Base-by-base conservation (phyloP, 1,139 yeast genomes). In the Meyerozyma athensensis region DNA sequence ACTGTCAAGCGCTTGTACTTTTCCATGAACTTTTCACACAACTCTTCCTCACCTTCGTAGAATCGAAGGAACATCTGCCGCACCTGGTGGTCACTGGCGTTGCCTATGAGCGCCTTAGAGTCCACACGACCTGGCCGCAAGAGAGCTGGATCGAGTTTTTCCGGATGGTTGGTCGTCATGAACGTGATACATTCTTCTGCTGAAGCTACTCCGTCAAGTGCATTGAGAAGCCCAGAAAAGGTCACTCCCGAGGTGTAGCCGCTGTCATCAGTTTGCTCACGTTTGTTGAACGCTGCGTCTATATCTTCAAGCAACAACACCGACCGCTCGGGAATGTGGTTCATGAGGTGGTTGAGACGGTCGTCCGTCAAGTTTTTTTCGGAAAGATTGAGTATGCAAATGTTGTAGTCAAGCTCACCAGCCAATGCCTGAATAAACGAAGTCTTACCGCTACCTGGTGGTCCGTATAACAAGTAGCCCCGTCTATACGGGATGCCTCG, bases 161-260 rank as follows among this genome's bases (percentile, higher is more conserved):
- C 97, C 0, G 97, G 97, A 54, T 92, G 98, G 59, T 92, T 92
- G 17, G 98, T 90, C 12, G 99, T 92, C 98, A 92, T 92, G 60
- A 92, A 92, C 0, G 97, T 92, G 30, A 92, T 74, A 36, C 96
- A 84, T 54, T 92, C 98, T 54, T 92, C 98, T 1, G 97, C 96
- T 33, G 96, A 86, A 2, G 97, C 95, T n/a, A 92, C 98, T 36
- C 98, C 99, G 58, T 92, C 99, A 35, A 92, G 69, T 0, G 98
- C 96, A 57, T 92, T 92, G 44, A 92, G 67, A 37, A 92, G 69
- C 0, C 98, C 99, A 35, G 96, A 86, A 55, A 92, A 94, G 1
- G 99, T 92, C 17, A 94, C 97, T 12, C 96, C 96, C 0, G 95
- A 80, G 20, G 58, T 58, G 56, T 70, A 85, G 0, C 90, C 89